A percentile compares a stretch with the other conserved stretches of the same genome.
Conservation (phyloP, 1,139 yeast genomes). For the Debaryomyces sp. region DNA sequence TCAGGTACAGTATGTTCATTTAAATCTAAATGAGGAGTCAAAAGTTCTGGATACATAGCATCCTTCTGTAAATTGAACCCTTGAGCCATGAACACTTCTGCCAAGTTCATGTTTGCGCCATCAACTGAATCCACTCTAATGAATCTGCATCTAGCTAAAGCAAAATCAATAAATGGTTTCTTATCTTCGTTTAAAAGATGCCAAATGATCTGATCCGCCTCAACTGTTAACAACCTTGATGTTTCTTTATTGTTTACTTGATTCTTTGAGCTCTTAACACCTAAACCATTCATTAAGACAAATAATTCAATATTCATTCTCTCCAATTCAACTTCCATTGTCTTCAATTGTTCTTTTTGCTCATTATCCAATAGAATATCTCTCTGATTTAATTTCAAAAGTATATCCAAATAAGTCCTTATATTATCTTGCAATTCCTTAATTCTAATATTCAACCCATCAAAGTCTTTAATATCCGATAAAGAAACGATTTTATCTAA, state of each 20-base stretch:
- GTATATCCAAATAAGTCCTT: slow-evolving; percentile 43
- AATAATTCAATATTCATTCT: slow-evolving; percentile 60
- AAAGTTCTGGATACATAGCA: slow-evolving; percentile 69
- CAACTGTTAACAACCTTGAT: slow-evolving; percentile 39
- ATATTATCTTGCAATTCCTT: slow-evolving; percentile 59
- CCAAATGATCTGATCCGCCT: slow-evolving; percentile 67
- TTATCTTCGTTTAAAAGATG: slow-evolving; percentile 66
- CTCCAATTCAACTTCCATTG: slow-evolving; percentile 60
- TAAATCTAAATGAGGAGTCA: slow-evolving; percentile 51
- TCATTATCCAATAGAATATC: slow-evolving; percentile 24
- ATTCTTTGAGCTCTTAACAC: slow-evolving; percentile 47
- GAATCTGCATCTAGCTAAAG: slow-evolving; percentile 64
- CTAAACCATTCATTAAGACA: slow-evolving; percentile 68
- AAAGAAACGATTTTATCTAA: slow-evolving; percentile 69
- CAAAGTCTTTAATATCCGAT: slow-evolving; percentile 66
- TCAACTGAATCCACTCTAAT: slow-evolving; percentile 57
- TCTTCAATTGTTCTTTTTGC: slow-evolving; percentile 34
- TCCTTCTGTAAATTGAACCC: slow-evolving; percentile 66
- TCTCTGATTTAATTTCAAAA: slow-evolving; percentile 44
- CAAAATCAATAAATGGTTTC: slow-evolving; percentile 71
- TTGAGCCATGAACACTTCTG: slow-evolving; percentile 64
- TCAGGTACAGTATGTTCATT: slow-evolving; percentile 9
- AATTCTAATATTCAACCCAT: slow-evolving; percentile 56
- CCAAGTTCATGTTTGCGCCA: slow-evolving; percentile 62
- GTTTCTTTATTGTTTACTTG: slow-evolving; percentile 24